Conservation (phyloP, 2,329 filamentous ascomycete genomes). For the Ophiocordyceps camponoti-leonardi region DNA sequence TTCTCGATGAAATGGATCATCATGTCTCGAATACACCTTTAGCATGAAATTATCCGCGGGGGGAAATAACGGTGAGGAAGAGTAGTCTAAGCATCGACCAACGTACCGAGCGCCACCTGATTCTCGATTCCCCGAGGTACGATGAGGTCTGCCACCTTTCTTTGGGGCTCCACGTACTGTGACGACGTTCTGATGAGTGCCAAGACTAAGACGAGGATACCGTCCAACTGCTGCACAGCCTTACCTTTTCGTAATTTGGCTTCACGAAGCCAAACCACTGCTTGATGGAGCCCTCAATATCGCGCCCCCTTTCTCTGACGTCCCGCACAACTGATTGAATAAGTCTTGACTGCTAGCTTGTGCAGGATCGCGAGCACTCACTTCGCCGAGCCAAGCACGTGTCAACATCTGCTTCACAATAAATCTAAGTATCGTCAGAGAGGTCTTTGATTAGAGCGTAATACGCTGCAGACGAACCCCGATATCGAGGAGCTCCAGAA, state of each 20-base stretch:
- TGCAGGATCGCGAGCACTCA: constrained; percentile 23
- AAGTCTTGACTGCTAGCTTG: not conserved
- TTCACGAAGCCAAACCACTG: constrained; percentile 97
- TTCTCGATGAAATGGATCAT: constrained; percentile 85
- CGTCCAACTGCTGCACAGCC: not conserved
- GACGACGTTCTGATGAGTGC: not conserved
- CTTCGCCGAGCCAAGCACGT: constrained; percentile 79
- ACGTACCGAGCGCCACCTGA: constrained; percentile 65
- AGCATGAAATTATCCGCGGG: not conserved
- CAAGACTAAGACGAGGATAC: not conserved
- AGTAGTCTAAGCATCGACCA: not conserved
- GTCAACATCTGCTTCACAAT: constrained; percentile 90
- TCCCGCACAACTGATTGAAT: constrained; percentile 54
- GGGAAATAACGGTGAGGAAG: not conserved
- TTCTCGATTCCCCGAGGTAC: constrained; percentile 92
- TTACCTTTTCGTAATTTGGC: constrained; percentile 74
- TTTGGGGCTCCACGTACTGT: constrained; percentile 75
- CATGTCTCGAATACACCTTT: constrained; percentile 43
- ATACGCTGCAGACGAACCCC: constrained; percentile 35
- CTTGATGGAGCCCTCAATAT: constrained; percentile 91
- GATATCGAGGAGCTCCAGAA: constrained; percentile 78
- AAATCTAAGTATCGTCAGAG: constrained; percentile 42
- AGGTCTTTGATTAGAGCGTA: too few relatives aligned
- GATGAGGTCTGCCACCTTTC: constrained; percentile 85
- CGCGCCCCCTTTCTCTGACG: constrained; percentile 73